Percentiles rank a stretch among this genome's conserved stretches.
These are phyloP conservation scores for Geosmithia putterillii DNA, from an alignment of 2,329 filamentous ascomycete genomes.

Conservation along the genomic window DNA sequence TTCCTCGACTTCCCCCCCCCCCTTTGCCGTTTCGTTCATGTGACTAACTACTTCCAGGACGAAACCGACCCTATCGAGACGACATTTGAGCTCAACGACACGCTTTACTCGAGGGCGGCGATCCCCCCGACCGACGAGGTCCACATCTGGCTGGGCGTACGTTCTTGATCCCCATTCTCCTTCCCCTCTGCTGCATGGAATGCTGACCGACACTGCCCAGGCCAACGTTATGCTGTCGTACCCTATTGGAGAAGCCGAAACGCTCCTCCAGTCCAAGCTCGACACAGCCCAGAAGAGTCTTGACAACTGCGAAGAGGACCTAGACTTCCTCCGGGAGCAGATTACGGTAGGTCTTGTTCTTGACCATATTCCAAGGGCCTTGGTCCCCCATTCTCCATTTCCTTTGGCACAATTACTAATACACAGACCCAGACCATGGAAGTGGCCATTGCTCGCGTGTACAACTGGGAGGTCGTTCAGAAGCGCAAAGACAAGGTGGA, in stretches of 20 bases:
- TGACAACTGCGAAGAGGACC: slow-evolving; percentile 85
- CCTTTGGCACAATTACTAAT: background rate
- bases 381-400: no score
- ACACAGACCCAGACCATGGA: slow-evolving; percentile 70
- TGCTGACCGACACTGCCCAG: slow-evolving; percentile 26
- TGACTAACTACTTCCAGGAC: slow-evolving; percentile 16
- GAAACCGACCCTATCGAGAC: slow-evolving; percentile 67
- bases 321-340: slow-evolving; percentile 91
- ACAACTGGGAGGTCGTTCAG: slow-evolving; percentile 98
- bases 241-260: slow-evolving; percentile 75
- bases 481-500: slow-evolving; percentile 80
- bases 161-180: slow-evolving; percentile 15
- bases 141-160: slow-evolving; percentile 88
- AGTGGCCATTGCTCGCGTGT: slow-evolving; percentile 91
- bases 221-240: slow-evolving; percentile 98
- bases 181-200: background rate
- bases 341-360: slow-evolving; percentile 71
- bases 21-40: background rate
- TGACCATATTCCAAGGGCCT: background rate
- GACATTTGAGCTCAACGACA: slow-evolving; percentile 94
- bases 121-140: slow-evolving; percentile 81
- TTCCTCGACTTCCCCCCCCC: background rate
- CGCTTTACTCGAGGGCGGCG: slow-evolving; percentile 77
- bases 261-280: slow-evolving; percentile 65
- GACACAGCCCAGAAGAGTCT: slow-evolving; percentile 67